Evolutionary conservation across 2,329 filamentous ascomycete species (phyloP).

Genomic region (Elsinoe arachidis): DNA sequence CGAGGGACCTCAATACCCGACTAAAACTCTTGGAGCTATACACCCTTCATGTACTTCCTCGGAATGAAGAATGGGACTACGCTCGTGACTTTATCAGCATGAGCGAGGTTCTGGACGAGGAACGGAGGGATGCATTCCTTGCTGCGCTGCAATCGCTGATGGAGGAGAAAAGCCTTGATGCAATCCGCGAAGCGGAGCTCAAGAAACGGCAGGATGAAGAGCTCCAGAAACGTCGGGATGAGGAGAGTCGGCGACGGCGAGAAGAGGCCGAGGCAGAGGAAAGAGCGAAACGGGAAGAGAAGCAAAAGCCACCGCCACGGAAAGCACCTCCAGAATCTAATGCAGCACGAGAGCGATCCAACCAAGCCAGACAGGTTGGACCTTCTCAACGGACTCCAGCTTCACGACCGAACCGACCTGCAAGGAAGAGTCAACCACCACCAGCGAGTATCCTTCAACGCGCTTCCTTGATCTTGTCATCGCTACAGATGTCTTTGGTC

Average conservation of each 20-base stretch:
- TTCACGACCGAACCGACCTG: slow-evolving; percentile 12
- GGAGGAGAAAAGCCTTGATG: slow-evolving; percentile 72
- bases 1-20: slow-evolving; percentile 71
- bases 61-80: slow-evolving; percentile 95
- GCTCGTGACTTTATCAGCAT: slow-evolving; percentile 82
- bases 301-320: slow-evolving; percentile 17
- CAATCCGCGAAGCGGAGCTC: slow-evolving; percentile 53
- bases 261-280: slow-evolving; percentile 35
- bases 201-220: slow-evolving; percentile 52
- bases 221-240: slow-evolving; percentile 34
- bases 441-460: slow-evolving; percentile 35
- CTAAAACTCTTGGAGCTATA: slow-evolving; percentile 94
- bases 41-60: slow-evolving; percentile 84
- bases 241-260: slow-evolving; percentile 29
- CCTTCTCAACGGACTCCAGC: background rate
- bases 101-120: slow-evolving; percentile 82
- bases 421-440: slow-evolving; percentile 30
- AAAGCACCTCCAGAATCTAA: background rate
- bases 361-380: background rate
- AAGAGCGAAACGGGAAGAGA: slow-evolving; percentile 29
- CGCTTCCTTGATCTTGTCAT: slow-evolving; percentile 35
- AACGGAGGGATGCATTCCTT: slow-evolving; percentile 79
- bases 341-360: background rate
- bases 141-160: slow-evolving; percentile 75
- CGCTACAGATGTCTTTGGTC: slow-evolving; percentile 42